Percentiles rank a stretch among this genome's conserved stretches.
These are phyloP conservation scores for Eleusine indica DNA, from an alignment of 176 grass and related monocot species.

Conservation along the genomic window DNA sequence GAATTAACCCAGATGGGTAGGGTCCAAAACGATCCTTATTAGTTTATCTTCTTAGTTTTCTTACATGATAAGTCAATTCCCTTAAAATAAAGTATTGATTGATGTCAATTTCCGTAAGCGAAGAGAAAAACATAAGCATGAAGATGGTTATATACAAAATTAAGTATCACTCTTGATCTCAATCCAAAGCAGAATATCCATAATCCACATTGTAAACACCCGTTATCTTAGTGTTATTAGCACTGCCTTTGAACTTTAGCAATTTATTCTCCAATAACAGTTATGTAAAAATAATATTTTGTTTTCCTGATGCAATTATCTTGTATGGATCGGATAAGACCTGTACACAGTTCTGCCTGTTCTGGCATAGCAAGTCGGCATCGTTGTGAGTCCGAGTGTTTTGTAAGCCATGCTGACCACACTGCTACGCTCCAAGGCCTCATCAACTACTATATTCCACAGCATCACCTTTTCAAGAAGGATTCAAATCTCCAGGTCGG, in stretches of 20 bases:
- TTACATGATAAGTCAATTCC: too few species aligned
- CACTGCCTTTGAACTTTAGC: neutral
- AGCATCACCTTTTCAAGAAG: conserved; percentile 26
- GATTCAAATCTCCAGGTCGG: conserved; percentile 12
- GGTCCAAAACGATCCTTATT: too few species aligned
- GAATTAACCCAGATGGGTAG: too few species aligned
- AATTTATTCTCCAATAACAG: neutral
- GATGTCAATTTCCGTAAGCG: neutral
- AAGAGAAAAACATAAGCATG: neutral
- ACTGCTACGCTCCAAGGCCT: conserved; percentile 39
- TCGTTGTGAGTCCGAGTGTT: conserved; percentile 26
- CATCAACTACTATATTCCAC: conserved; percentile 39
- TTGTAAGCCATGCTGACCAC: conserved; percentile 48
- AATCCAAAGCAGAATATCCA: neutral
- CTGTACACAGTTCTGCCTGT: neutral
- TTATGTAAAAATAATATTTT: neutral
- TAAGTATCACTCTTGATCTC: neutral
- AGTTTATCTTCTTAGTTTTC: too few species aligned
- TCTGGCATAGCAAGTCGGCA: conserved; percentile 25
- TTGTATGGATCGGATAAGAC: conserved; percentile 42
- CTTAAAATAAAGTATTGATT: neutral
- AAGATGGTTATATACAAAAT: neutral
- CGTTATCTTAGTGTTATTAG: neutral
- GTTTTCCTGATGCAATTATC: conserved; percentile 3
- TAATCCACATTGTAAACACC: neutral